Base-by-base conservation (phyloP, 2,329 filamentous ascomycete species). In the Pseudogymnoascus sp. region DNA sequence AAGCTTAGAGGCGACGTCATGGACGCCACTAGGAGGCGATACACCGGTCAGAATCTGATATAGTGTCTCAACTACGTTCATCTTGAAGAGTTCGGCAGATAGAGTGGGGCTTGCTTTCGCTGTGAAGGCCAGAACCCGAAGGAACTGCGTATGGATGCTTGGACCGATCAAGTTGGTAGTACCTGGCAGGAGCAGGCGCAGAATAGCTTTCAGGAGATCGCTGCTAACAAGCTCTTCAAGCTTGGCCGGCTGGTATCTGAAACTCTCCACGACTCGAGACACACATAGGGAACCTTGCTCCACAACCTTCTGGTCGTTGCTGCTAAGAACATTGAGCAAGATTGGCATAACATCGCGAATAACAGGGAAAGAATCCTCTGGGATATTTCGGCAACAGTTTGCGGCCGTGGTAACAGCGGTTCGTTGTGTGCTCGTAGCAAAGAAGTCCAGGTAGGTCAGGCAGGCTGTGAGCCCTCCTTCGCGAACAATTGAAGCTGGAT, bases 31-130 rank as follows among this genome's bases (percentile, higher is more conserved):
- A 0, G 95, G 95, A 1, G 95, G 93, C 0, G 95, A 97, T 1
- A 99, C 91, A 19, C 95, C 95, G 0, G 95, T 97, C 60, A 99
- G 78, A 44, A 99, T 97, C 75, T 99, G 95, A 73, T 97, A 99
- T 1, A 99, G 80, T 0, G 95, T 99, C 75, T 97, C 95, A 26
- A 99, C 95, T 62, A 99, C 89, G 69, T 97, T 93, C 83, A 97
- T 90, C 76, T 93, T 96, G 74, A 99, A 87, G 11, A 99, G 82
- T 70, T 97, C 93, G 1, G 90, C 89, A 3, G 95, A 96, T 21
- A 97, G 80, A 13, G 83, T 84, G 16, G 95, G 91, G 72, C 95
- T 97, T 2, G 92, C 91, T 68, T 90, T 90, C 42, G 93, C 91
- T 3, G 90, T 93, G 68, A 96, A 96, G 4, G 93, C 90, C 63